Conservation (phyloP, 2,329 filamentous ascomycete species). For the Onygenales sp. region DNA sequence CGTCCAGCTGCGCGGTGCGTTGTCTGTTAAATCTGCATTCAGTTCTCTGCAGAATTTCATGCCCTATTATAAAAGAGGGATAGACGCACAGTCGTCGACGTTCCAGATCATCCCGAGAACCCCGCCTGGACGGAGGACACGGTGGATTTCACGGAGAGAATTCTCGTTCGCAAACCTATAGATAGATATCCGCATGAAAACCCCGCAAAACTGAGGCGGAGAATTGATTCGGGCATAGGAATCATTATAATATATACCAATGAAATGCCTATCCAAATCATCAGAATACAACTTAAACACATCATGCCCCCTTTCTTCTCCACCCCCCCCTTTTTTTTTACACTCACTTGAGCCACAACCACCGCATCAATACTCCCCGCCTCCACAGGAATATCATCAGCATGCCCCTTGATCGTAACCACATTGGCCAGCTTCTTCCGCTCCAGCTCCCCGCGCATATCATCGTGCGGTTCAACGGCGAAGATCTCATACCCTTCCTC, state of each 20-base stretch:
- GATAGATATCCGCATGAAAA: background rate
- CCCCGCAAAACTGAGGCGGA: too few relatives aligned
- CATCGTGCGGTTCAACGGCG: conserved; percentile 54
- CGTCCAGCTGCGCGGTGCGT: conserved; percentile 49
- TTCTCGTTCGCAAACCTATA: conserved; percentile 57
- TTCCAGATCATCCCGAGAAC: conserved; percentile 65
- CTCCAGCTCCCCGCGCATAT: conserved; percentile 55
- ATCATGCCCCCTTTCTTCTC: background rate
- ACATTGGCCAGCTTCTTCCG: conserved; percentile 50
- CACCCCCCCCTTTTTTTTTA: background rate
- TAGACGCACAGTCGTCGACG: conserved; percentile 54
- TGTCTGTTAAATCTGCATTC: conserved; percentile 40
- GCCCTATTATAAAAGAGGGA: conserved; percentile 2
- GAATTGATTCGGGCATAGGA: background rate
- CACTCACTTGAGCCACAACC: conserved; percentile 56
- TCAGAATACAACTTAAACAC: background rate
- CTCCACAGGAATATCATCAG: conserved; percentile 46
- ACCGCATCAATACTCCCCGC: conserved; percentile 56
- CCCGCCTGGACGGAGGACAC: conserved; percentile 52
- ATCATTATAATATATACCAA: conserved; percentile 36
- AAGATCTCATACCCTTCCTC: conserved; percentile 52
- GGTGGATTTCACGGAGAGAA: conserved; percentile 56
- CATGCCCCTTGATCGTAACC: conserved; percentile 48
- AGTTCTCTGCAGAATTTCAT: background rate
- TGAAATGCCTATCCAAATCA: conserved; percentile 30